Conservation (phyloP, 371 early-diverging fungal genomes). For the Umbelopsis sp. region DNA sequence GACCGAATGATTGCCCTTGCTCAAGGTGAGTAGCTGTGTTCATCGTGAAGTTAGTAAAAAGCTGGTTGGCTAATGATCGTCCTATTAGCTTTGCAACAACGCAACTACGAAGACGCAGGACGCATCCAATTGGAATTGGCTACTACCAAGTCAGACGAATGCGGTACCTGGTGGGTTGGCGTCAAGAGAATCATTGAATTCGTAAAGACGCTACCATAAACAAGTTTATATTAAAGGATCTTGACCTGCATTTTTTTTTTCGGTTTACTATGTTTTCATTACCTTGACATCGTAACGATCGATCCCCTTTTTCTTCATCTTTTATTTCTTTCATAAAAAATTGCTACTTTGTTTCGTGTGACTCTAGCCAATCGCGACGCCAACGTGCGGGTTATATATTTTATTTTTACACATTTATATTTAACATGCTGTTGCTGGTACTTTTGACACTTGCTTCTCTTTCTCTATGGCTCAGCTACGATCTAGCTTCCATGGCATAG, state of each 20-base stretch:
- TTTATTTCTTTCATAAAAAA: neutral
- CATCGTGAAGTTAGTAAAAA: neutral
- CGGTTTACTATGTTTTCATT: too few relatives aligned
- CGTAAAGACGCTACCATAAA: conserved; percentile 14
- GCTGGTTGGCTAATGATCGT: neutral
- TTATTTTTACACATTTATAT: neutral
- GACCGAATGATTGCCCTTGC: conserved; percentile 59
- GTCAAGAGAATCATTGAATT: conserved; percentile 17
- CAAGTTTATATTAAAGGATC: neutral
- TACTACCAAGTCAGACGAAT: conserved; percentile 10
- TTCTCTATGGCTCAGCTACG: neutral
- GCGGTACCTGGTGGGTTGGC: conserved; percentile 16
- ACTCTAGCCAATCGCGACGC: neutral
- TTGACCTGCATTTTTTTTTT: neutral
- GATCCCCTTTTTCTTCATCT: neutral
- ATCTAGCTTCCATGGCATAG: neutral
- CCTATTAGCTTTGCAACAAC: conserved; percentile 4
- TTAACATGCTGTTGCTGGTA: neutral
- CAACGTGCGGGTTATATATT: neutral
- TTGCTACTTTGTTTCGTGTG: neutral
- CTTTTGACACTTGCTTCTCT: neutral
- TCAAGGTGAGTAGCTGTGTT: conserved; percentile 44
- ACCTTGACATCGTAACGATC: too few relatives aligned
- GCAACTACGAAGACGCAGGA: conserved; percentile 10
- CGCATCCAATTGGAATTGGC: conserved; percentile 15